Base-by-base conservation (phyloP, 2,329 filamentous ascomycete genomes). In the Bretziella fagacearum region DNA sequence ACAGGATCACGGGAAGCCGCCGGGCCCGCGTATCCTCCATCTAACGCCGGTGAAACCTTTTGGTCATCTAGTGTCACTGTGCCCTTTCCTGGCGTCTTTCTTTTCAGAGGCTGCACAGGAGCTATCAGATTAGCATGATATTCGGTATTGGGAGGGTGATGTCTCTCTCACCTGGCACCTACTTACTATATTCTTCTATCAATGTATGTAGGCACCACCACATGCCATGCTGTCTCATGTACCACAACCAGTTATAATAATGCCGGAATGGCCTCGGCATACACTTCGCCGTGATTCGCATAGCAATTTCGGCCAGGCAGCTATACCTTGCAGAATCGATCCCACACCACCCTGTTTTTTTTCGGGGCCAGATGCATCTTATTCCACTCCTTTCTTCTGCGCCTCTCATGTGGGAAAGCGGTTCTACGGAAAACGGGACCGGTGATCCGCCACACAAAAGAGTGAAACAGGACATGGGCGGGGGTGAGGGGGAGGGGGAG, bases 1-100 rank as follows among this genome's bases (percentile, higher is more conserved):
- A 23, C 17, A 39, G 35, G 35, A 39, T 39, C n/a, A 39, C 35
- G 35, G 33, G 35, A 39, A 39, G 17, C 17, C 35, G 18, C 35
- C 35, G 8, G 20, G 20, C 17, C 18, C 35, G 35, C n/a, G 8
- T 22, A 39, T 22, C 4, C 15, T 39, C 2, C 3, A 7, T 20
- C 15, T 17, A 32, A 33, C 26, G 6, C 17, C 17, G 22, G 25
- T 30, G 40, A 27, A 8, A 43, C 25, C n/a, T 29, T 29, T 6
- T 8, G 10, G 18, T 15, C 25, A 7, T 29, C 29, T 15, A 29
- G 23, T 26, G 27, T 22, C 27, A 17, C 6, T 15, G 6, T 26
- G 6, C 13, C 10, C 8, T 29, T 22, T 43, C 35, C 27, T 22
- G 18, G 26, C 17, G 17, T 10, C 7, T 32, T 22, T 44, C 18